Percentiles rank a stretch among this genome's conserved stretches.
Evolutionary conservation across 2,329 filamentous ascomycete genomes (phyloP).

Genomic region (Botrytis hyacinthi): DNA sequence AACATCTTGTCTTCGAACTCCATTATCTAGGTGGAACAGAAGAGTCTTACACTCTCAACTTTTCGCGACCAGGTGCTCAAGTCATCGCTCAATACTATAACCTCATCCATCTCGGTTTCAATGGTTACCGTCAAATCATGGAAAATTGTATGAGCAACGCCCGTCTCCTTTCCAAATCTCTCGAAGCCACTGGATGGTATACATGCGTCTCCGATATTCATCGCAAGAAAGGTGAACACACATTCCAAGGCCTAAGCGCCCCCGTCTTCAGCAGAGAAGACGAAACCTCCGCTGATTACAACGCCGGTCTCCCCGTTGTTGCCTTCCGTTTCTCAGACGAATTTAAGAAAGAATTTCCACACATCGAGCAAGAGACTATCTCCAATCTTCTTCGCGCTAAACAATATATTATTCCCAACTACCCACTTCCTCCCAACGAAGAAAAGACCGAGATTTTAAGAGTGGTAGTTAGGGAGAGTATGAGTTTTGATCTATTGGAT

Average conservation of each 20-base stretch:
- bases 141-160: slow-evolving; percentile 66
- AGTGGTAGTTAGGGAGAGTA: slow-evolving; percentile 64
- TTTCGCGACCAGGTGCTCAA: slow-evolving; percentile 67
- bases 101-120: slow-evolving; percentile 66
- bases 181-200: slow-evolving; percentile 67
- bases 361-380: slow-evolving; percentile 63
- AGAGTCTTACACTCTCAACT: slow-evolving; percentile 69
- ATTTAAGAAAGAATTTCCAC: slow-evolving; percentile 59
- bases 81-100: slow-evolving; percentile 73
- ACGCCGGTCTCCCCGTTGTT: slow-evolving; percentile 66
- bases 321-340: slow-evolving; percentile 61
- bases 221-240: slow-evolving; percentile 50
- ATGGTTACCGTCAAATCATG: slow-evolving; percentile 63
- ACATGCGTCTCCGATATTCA: slow-evolving; percentile 64
- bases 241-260: slow-evolving; percentile 35
- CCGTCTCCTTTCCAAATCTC: slow-evolving; percentile 58
- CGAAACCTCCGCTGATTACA: slow-evolving; percentile 59
- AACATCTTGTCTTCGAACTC: slow-evolving; percentile 68
- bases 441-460: slow-evolving; percentile 63
- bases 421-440: slow-evolving; percentile 61
- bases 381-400: slow-evolving; percentile 62
- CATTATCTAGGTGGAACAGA: slow-evolving; percentile 69
- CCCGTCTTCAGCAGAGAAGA: slow-evolving; percentile 43
- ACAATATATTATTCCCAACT: slow-evolving; percentile 72
- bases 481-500: slow-evolving; percentile 67